phyloP scores from a whole-genome alignment of 352 stramenopile species.

The Pythium dissimile region DNA sequence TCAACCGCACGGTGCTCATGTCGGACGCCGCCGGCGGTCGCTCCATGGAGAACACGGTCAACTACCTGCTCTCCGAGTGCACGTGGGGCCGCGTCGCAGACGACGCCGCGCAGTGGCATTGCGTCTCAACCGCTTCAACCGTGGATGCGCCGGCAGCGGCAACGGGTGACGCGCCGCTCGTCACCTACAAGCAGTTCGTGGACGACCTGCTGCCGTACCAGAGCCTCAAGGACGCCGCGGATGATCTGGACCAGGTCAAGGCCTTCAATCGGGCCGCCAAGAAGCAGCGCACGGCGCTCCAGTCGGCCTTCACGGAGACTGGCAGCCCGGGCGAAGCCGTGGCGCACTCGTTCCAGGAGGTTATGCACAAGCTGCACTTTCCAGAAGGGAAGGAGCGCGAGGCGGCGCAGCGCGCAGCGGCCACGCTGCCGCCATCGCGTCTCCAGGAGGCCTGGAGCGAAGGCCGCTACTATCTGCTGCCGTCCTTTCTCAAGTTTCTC shows the following conservation, averaged over 20 bases:
- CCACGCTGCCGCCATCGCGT: conserved; percentile 37
- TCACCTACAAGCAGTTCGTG: conserved; percentile 86
- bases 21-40: conserved; percentile 83
- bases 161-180: conserved; percentile 15
- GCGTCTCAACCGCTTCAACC: conserved; percentile 51
- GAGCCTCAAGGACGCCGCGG: conserved; percentile 29
- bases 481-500: conserved; percentile 76
- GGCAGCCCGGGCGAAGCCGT: conserved; percentile 44
- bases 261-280: conserved; percentile 74
- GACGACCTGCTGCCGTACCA: conserved; percentile 69
- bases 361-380: conserved; percentile 80
- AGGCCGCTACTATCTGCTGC: conserved; percentile 78
- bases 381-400: conserved; percentile 40
- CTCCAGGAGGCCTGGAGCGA: conserved; percentile 69
- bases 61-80: conserved; percentile 83
- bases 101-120: conserved; percentile 43
- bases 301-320: conserved; percentile 68
- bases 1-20: conserved; percentile 90
- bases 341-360: conserved; percentile 46
- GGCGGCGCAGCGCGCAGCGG: conserved; percentile 40
- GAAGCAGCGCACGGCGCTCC: conserved; percentile 71
- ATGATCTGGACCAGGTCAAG: conserved; percentile 55
- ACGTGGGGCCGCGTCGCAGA: conserved; percentile 64
- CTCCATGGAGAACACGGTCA: conserved; percentile 87
- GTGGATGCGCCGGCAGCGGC: conserved; percentile 37